Percentiles rank a stretch among this genome's conserved stretches.
phyloP scores from a whole-genome alignment of 1,284 basidiomycete species.

The Moesziomyces globuligerus region DNA sequence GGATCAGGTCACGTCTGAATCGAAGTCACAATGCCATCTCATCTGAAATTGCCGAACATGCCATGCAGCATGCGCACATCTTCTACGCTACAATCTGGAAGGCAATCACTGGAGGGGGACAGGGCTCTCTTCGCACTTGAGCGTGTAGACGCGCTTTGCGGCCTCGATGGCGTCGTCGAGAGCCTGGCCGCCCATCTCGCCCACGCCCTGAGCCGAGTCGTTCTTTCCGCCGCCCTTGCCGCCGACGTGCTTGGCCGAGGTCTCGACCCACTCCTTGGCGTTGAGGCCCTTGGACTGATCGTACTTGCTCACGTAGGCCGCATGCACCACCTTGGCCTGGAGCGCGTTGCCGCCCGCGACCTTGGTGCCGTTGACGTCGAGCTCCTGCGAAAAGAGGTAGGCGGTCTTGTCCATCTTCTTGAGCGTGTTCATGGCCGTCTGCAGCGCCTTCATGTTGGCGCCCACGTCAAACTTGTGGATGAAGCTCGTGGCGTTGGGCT shows the following conservation, averaged over 20 bases:
- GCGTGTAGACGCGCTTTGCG: conserved; percentile 34
- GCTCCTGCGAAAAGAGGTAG: conserved; percentile 86
- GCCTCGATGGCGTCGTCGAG: conserved; percentile 58
- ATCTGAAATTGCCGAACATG: too few relatives aligned
- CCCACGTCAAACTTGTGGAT: conserved; percentile 75
- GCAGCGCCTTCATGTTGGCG: conserved; percentile 72
- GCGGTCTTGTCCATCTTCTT: conserved; percentile 83
- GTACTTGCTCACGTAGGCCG: conserved; percentile 78
- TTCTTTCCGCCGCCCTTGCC: conserved; percentile 63
- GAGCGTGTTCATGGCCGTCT: conserved; percentile 78
- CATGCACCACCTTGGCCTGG: conserved; percentile 82
- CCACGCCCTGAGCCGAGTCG: conserved; percentile 64
- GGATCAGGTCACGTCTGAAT: too few relatives aligned
- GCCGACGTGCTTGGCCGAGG: conserved; percentile 53
- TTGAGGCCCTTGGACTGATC: conserved; percentile 55
- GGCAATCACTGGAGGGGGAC: conserved; percentile 27
- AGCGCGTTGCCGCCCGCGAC: conserved; percentile 58
- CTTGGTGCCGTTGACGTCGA: conserved; percentile 32
- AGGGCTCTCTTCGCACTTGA: conserved; percentile 37
- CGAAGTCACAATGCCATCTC: too few relatives aligned
- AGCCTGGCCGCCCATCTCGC: conserved; percentile 56
- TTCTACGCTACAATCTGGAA: not conserved
- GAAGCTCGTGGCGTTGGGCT: conserved; percentile 77
- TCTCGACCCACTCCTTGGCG: conserved; percentile 63
- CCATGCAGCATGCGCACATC: not conserved